Evolutionary conservation across 148 eudicot genomes (phyloP).

Genomic region (Dianthus caryophyllus): DNA sequence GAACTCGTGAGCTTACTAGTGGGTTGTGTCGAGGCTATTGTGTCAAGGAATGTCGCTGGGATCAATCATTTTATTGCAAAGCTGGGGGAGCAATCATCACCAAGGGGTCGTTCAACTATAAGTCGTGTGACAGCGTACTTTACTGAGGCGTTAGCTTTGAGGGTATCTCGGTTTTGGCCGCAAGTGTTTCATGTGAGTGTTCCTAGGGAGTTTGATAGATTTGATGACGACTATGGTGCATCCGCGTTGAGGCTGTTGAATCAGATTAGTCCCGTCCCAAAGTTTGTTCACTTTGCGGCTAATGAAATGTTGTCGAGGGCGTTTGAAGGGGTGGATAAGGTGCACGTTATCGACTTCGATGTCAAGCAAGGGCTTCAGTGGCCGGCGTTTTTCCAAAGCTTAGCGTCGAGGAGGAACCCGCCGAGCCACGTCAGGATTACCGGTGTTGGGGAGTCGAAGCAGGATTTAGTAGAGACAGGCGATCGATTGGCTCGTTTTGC

Average conservation of each 20-base stretch:
- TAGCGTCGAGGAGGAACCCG: slow-evolving; percentile 56
- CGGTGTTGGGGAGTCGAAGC: slow-evolving; percentile 85
- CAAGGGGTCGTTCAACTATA: slow-evolving; percentile 56
- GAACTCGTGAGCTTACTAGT: slow-evolving; percentile 70
- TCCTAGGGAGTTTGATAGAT: slow-evolving; percentile 65
- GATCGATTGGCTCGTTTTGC: slow-evolving; percentile 71
- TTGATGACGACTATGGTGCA: slow-evolving; percentile 55
- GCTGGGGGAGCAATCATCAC: slow-evolving; percentile 82
- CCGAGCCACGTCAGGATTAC: slow-evolving; percentile 90
- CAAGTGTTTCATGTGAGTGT: slow-evolving; percentile 53
- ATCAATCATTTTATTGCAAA: slow-evolving; percentile 56
- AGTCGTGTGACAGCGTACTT: slow-evolving; percentile 72
- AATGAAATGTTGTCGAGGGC: slow-evolving; percentile 84
- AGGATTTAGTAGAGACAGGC: slow-evolving; percentile 79
- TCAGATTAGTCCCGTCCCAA: slow-evolving; percentile 78
- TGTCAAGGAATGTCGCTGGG: slow-evolving; percentile 47
- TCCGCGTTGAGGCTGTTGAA: slow-evolving; percentile 66
- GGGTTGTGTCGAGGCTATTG: slow-evolving; percentile 65
- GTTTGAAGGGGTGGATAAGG: slow-evolving; percentile 77
- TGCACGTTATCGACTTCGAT: slow-evolving; percentile 89
- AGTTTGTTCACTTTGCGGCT: slow-evolving; percentile 83
- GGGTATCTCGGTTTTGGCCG: slow-evolving; percentile 82
- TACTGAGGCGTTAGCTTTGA: slow-evolving; percentile 72
- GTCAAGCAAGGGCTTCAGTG: slow-evolving; percentile 93
- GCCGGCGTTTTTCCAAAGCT: slow-evolving; percentile 82